phyloP scores from a whole-genome alignment of 495 filamentous ascomycete genomes.

The Podospora australis region DNA sequence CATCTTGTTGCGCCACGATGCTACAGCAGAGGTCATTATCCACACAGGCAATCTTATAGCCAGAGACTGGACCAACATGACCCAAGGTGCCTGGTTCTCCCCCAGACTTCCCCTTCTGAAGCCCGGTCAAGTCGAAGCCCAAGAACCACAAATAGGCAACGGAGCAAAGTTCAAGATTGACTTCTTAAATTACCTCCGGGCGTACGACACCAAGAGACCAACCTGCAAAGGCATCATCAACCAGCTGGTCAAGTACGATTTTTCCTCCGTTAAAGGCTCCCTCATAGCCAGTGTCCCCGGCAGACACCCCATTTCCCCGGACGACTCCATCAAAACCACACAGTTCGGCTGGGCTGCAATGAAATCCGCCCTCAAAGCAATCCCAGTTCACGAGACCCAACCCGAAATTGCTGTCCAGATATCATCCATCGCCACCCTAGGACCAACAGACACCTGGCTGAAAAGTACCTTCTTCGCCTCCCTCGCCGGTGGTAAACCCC shows the following conservation, averaged over 20 bases:
- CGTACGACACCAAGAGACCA: constrained; percentile 55
- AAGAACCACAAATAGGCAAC: constrained; percentile 42
- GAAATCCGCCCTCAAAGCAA: constrained; percentile 48
- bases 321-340: constrained; percentile 40
- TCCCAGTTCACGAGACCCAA: constrained; percentile 33
- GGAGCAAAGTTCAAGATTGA: constrained; percentile 72
- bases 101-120: constrained; percentile 55
- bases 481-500: constrained; percentile 27
- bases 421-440: constrained; percentile 79
- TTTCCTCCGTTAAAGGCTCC: constrained; percentile 60
- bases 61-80: constrained; percentile 83
- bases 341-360: constrained; percentile 72
- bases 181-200: constrained; percentile 62
- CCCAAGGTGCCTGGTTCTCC: constrained; percentile 76
- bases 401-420: constrained; percentile 67
- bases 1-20: constrained; percentile 69
- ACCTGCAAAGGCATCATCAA: constrained; percentile 45
- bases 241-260: constrained; percentile 60
- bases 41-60: constrained; percentile 87
- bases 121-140: neutral
- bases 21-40: constrained; percentile 71
- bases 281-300: constrained; percentile 74
- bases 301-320: constrained; percentile 39
- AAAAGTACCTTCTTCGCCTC: constrained; percentile 55
- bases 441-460: constrained; percentile 69